phyloP scores from a whole-genome alignment of 371 early-diverging fungal genomes.

The Coemansia sp. region DNA sequence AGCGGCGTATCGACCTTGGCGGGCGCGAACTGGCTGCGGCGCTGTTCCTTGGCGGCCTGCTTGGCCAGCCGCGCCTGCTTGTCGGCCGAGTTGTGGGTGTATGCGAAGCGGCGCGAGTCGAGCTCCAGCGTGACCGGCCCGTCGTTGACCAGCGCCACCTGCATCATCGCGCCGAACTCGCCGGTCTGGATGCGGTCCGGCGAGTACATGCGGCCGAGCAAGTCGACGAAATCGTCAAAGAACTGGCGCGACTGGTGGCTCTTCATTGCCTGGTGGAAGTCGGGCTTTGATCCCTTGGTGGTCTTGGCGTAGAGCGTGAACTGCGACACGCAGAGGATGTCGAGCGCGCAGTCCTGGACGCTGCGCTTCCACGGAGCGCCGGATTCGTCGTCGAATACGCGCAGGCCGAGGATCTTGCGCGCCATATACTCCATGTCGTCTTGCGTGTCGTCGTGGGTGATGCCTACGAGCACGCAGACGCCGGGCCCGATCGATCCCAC shows the following conservation, averaged over 20 bases:
- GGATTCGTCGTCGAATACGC: constrained; percentile 68
- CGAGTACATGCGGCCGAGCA: constrained; percentile 64
- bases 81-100: constrained; percentile 12
- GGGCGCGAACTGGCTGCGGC: constrained; percentile 7
- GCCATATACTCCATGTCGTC: constrained; percentile 69
- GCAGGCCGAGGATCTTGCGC: constrained; percentile 69
- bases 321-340: constrained; percentile 80
- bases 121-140: constrained; percentile 79
- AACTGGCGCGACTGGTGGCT: constrained; percentile 62
- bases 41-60: constrained; percentile 21
- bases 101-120: constrained; percentile 66
- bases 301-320: constrained; percentile 80
- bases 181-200: constrained; percentile 57
- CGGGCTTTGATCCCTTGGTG: constrained; percentile 82
- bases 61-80: constrained; percentile 16
- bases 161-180: constrained; percentile 65
- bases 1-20: too few relatives aligned
- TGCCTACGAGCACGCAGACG: constrained; percentile 74
- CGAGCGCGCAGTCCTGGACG: constrained; percentile 67
- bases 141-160: constrained; percentile 78
- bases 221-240: constrained; percentile 70
- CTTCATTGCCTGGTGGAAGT: constrained; percentile 86
- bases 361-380: constrained; percentile 73
- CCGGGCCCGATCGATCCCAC: constrained; percentile 74
- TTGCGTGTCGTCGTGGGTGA: constrained; percentile 67